These are phyloP conservation scores for Starmerella tilneyi DNA, from an alignment of 805 yeast species.

Conservation along the genomic window DNA sequence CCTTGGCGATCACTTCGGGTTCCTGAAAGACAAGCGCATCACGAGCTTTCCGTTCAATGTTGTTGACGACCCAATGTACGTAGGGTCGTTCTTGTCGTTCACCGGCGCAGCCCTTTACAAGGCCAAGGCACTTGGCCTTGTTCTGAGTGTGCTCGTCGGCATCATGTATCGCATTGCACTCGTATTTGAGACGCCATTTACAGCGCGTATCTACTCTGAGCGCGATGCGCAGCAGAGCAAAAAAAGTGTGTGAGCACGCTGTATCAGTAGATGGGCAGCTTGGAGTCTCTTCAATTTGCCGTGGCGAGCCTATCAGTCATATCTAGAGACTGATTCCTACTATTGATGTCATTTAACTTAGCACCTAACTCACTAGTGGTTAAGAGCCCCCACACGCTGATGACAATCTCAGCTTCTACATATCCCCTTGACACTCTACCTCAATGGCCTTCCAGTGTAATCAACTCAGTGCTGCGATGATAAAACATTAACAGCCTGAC, in stretches of 20 bases:
- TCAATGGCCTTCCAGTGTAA: no score
- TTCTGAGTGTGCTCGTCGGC: conserved; percentile 61
- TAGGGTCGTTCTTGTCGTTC: conserved; percentile 82
- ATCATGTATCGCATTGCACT: conserved; percentile 77
- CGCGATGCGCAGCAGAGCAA: conserved; percentile 29
- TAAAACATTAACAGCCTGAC: no score
- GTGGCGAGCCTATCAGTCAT: no score
- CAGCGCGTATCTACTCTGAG: conserved; percentile 78
- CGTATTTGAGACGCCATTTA: conserved; percentile 90
- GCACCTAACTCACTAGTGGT: no score
- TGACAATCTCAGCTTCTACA: no score
- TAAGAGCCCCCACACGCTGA: no score
- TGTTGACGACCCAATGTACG: conserved; percentile 91
- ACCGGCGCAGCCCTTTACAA: conserved; percentile 80
- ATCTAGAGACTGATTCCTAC: no score
- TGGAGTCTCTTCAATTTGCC: no score
- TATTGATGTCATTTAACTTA: no score
- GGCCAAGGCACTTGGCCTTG: conserved; percentile 83
- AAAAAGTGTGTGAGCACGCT: neutral
- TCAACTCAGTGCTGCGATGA: no score
- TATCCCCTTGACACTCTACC: no score
- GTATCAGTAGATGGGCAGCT: neutral
- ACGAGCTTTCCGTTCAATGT: conserved; percentile 89
- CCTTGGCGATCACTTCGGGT: conserved; percentile 94
- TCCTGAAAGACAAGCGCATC: conserved; percentile 81